These are phyloP conservation scores for Pezicula radicicola DNA, from an alignment of 2,329 filamentous ascomycete species.

Conservation along the genomic window DNA sequence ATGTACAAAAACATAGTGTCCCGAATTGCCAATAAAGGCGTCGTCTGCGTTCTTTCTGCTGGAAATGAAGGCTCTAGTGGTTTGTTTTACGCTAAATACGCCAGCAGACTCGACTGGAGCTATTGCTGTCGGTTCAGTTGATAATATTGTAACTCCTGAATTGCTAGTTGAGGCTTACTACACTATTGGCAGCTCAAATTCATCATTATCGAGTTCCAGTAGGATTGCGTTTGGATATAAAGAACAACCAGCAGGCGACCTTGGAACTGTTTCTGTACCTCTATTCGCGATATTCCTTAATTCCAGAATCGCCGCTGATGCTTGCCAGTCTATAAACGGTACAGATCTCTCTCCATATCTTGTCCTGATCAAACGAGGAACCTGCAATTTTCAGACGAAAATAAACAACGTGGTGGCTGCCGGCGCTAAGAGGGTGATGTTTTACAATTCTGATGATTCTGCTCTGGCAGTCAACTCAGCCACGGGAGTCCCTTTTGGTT, in stretches of 20 bases:
- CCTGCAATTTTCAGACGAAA: conserved; percentile 6
- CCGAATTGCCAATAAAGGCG: no score
- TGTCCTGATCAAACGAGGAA: conserved; percentile 6
- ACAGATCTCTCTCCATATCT: conserved; percentile 1
- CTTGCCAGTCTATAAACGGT: background rate
- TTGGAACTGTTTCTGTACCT: background rate
- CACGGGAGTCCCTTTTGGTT: background rate
- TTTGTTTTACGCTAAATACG: background rate
- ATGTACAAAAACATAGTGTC: no score
- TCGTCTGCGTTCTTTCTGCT: background rate
- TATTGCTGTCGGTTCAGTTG: background rate
- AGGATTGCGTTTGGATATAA: background rate
- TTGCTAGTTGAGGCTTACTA: no score
- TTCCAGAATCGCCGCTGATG: background rate
- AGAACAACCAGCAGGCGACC: background rate
- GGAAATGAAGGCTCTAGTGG: background rate
- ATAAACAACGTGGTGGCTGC: background rate
- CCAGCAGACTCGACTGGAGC: background rate
- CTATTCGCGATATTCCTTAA: background rate
- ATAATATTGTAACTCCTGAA: background rate
- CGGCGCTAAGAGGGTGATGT: background rate
- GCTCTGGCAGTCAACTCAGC: no score
- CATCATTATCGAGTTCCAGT: background rate
- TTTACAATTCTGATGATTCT: background rate
- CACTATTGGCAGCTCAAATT: no score